phyloP scores from a whole-genome alignment of 1,284 basidiomycete species.

The Ceratobasidium sp. region DNA sequence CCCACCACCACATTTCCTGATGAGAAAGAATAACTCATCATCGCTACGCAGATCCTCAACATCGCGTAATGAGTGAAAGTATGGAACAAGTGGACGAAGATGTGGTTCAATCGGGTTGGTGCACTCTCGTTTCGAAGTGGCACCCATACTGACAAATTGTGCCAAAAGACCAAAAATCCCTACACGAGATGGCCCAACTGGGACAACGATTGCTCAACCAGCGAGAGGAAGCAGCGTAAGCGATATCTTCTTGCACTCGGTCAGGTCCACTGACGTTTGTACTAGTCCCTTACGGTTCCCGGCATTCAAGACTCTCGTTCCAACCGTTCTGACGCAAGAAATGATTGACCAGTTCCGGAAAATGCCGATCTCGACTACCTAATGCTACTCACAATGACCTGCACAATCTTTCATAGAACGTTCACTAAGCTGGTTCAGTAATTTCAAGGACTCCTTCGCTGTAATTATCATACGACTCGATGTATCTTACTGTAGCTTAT shows the following conservation, averaged over 20 bases:
- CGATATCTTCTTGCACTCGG: not conserved
- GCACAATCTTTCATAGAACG: no score
- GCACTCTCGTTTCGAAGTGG: not conserved
- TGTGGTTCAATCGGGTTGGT: conserved; percentile 1
- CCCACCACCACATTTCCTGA: not conserved
- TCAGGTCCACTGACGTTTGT: not conserved
- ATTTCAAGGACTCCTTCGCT: no score
- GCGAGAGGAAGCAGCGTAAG: not conserved
- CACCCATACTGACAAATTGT: not conserved
- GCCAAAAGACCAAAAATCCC: not conserved
- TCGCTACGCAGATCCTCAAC: not conserved
- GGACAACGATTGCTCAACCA: conserved; percentile 6
- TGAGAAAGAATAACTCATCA: not conserved
- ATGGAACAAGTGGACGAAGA: no score
- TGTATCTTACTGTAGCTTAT: no score
- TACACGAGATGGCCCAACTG: conserved; percentile 3
- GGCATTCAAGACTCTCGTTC: not conserved
- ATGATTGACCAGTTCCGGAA: conserved; percentile 1
- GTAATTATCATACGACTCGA: no score
- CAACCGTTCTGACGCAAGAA: not conserved
- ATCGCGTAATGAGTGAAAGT: not conserved
- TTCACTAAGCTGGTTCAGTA: no score
- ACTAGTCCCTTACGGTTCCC: not conserved
- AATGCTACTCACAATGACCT: no score
- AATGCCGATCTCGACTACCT: conserved; percentile 9